Evolutionary conservation across 2,329 filamentous ascomycete species (phyloP).

Genomic region (Diaporthe nobilis): DNA sequence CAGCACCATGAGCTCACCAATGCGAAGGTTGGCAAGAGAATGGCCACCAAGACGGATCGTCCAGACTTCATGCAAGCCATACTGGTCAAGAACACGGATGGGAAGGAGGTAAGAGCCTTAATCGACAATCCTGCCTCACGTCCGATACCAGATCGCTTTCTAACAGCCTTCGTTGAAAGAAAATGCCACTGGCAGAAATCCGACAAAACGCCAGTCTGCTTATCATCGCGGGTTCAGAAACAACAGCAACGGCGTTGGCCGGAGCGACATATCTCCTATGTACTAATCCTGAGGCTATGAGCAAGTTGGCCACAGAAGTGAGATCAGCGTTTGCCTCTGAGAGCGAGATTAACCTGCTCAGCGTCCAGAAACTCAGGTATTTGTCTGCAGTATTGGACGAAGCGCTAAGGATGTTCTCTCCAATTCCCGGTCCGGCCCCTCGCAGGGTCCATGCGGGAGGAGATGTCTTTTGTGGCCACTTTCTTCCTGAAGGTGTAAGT

Average conservation of each 20-base stretch:
- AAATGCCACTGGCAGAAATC: slow-evolving; percentile 42
- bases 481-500: slow-evolving; percentile 52
- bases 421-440: slow-evolving; percentile 44
- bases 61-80: slow-evolving; percentile 35
- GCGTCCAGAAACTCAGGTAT: slow-evolving; percentile 47
- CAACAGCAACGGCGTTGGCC: slow-evolving; percentile 61
- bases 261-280: slow-evolving; percentile 55
- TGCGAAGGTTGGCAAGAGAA: slow-evolving; percentile 23
- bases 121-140: neutral
- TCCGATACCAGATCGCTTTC: neutral
- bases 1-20: neutral
- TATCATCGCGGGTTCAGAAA: slow-evolving; percentile 64
- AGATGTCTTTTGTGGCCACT: slow-evolving; percentile 48
- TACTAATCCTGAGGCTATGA: slow-evolving; percentile 53
- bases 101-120: neutral
- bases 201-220: slow-evolving; percentile 45
- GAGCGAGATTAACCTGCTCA: slow-evolving; percentile 48
- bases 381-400: slow-evolving; percentile 52
- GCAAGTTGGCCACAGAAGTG: slow-evolving; percentile 56
- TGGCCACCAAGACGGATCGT: neutral
- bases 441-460: slow-evolving; percentile 47
- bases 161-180: neutral
- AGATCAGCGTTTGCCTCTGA: slow-evolving; percentile 53
- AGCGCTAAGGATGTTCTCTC: slow-evolving; percentile 49
- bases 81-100: slow-evolving; percentile 9